These are phyloP conservation scores for Nymphaea colorata DNA, from an alignment of 164 flowering plant species.

Conservation along the genomic window DNA sequence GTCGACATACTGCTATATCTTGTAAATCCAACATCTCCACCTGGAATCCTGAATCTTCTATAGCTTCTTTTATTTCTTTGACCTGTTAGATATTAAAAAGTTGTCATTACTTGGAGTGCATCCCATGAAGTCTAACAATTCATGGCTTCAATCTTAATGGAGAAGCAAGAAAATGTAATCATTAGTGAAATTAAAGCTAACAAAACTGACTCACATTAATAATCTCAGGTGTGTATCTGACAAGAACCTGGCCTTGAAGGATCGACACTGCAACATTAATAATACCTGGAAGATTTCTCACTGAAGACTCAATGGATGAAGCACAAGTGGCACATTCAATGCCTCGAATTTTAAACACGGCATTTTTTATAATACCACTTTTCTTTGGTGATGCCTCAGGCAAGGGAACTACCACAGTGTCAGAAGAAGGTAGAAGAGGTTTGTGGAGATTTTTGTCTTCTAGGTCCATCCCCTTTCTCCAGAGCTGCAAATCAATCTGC, in stretches of 20 bases:
- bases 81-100: constrained; percentile 20
- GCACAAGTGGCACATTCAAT: constrained; percentile 71
- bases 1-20: constrained; percentile 67
- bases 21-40: constrained; percentile 60
- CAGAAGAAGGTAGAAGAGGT: constrained; percentile 39
- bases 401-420: constrained; percentile 19
- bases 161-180: too few species aligned
- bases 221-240: constrained; percentile 40
- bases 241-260: constrained; percentile 66
- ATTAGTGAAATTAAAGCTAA: too few species aligned
- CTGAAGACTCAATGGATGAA: constrained; percentile 51
- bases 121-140: neutral
- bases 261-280: constrained; percentile 49
- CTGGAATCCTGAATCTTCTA: constrained; percentile 59
- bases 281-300: constrained; percentile 45
- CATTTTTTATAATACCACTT: constrained; percentile 23
- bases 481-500: constrained; percentile 1
- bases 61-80: constrained; percentile 45
- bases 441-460: constrained; percentile 42
- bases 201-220: constrained; percentile 37
- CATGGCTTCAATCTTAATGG: too few species aligned
- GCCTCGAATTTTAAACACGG: constrained; percentile 39
- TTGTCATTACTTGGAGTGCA: too few species aligned
- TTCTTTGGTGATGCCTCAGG: constrained; percentile 9
- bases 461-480: constrained; percentile 19